A percentile compares a stretch with the other conserved stretches of the same genome.
Evolutionary conservation across 257 asterid genomes (phyloP).

Genomic region (Penstemon newberryi): DNA sequence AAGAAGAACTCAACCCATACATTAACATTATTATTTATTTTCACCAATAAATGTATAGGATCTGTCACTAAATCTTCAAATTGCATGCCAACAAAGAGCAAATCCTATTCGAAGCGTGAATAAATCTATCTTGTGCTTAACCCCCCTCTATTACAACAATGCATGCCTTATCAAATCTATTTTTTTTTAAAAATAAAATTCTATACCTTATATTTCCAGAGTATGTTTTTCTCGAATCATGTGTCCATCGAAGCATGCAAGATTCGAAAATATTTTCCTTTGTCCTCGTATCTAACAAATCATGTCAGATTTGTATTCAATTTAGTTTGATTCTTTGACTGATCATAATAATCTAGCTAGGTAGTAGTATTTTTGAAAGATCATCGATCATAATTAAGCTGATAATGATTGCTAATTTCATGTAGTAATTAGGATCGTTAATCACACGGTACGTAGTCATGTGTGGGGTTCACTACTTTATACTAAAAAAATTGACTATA

Average conservation of each 20-base stretch:
- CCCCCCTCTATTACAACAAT: background rate
- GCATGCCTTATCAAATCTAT: background rate
- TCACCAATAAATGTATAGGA: background rate
- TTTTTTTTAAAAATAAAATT: background rate
- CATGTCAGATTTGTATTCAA: background rate
- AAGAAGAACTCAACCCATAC: too few species aligned
- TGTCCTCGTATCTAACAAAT: constrained; percentile 25
- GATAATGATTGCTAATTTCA: too few species aligned
- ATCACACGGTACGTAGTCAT: too few species aligned
- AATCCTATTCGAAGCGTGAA: constrained; percentile 29
- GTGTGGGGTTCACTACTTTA: too few species aligned
- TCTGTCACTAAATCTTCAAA: constrained; percentile 27
- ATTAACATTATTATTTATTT: too few species aligned
- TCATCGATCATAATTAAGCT: too few species aligned
- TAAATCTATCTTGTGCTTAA: constrained; percentile 36
- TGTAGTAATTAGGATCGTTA: too few species aligned
- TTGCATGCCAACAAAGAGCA: constrained; percentile 31
- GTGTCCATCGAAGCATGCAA: background rate
- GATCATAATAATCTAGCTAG: background rate
- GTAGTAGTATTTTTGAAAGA: background rate
- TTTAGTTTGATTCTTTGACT: background rate
- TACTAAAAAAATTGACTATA: too few species aligned
- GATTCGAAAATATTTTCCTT: constrained; percentile 15
- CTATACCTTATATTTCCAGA: constrained; percentile 14
- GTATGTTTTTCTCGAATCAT: constrained; percentile 7